Base-by-base conservation (phyloP, 2,329 filamentous ascomycete genomes). In the Trichophyton mentagrophytes region DNA sequence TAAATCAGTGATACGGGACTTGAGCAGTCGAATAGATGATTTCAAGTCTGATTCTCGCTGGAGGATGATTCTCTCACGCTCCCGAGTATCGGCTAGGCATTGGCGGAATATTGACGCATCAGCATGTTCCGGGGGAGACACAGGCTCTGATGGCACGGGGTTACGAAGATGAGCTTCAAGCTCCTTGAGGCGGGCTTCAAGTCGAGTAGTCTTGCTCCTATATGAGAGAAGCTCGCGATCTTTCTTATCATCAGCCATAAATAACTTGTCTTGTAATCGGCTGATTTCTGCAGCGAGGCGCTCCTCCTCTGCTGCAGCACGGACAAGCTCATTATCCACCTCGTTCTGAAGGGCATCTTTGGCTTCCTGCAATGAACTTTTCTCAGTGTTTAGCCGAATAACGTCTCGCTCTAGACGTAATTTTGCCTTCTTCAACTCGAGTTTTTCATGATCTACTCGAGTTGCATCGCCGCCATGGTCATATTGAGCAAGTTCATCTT, bases 361-460 rank as follows among this genome's bases (percentile, higher is more conserved):
- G 63, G 85, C 80, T 61, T 84, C 80, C 11, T 76, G 62, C 42
- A 88, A 73, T 1, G 76, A 70, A 60, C 77, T 78, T 66, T 84
- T 85, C 68, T 89, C 86, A 7, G 87, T 83, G 58, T 78, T 82
- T 15, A 88, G 74, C 11, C 84, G 79, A 47, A 83, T 82, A 15
- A 87, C 76, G 67, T 89, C 86, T 63, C 77, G 80, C 64, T 89
- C 86, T 17, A 88, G 78, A 67, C 84, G 86, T 64, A 84, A 75
- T 69, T 85, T 87, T n/a, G 82, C 75, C 30, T 84, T 83, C 17
- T 85, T 83, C 25, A 89, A 76, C 60, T 89, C 85, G 53, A 86
- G 74, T 64, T 85, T 84, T 67, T 89, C 87, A 63, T 85, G 82
- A 65, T 89, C 86, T 53, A 87, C 70, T 11, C 80, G 80, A 65